Conservation (phyloP, 2,329 filamentous ascomycete species). For the Botrytis fabae region DNA sequence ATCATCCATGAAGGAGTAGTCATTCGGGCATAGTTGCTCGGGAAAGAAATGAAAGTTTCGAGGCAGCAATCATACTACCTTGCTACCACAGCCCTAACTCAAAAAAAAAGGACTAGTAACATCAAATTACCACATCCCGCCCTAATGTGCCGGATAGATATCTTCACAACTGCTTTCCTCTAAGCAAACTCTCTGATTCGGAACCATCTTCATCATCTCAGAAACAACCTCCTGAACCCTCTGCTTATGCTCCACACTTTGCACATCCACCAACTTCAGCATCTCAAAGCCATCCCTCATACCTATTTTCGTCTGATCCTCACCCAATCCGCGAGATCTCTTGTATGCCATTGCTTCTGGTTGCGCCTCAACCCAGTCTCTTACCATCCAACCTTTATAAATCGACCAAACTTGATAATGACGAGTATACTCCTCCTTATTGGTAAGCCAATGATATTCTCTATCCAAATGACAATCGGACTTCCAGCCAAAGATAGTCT, state of each 20-base stretch:
- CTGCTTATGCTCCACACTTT: not conserved
- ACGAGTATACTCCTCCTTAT: fast-evolving
- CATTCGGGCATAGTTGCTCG: not conserved
- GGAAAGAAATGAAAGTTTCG: not conserved
- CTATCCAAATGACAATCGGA: not conserved
- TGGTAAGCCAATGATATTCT: not conserved
- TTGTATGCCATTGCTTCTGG: not conserved
- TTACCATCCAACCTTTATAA: not conserved
- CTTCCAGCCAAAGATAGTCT: not conserved
- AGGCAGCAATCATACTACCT: not conserved
- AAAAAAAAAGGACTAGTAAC: not conserved
- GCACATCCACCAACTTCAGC: not conserved
- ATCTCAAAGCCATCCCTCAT: not conserved
- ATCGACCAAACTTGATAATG: not conserved
- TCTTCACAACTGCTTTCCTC: not conserved
- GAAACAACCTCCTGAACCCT: not conserved
- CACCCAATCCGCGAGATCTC: not conserved
- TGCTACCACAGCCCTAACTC: fast-evolving
- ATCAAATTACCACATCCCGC: not conserved
- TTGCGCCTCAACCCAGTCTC: slow-evolving; percentile 7
- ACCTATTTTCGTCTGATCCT: not conserved
- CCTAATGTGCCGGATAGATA: too few species aligned
- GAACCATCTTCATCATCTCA: not conserved
- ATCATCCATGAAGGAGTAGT: not conserved
- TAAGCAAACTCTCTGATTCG: too few species aligned